Conservation (phyloP, 2,329 filamentous ascomycete genomes). For the Colletotrichum phormii region DNA sequence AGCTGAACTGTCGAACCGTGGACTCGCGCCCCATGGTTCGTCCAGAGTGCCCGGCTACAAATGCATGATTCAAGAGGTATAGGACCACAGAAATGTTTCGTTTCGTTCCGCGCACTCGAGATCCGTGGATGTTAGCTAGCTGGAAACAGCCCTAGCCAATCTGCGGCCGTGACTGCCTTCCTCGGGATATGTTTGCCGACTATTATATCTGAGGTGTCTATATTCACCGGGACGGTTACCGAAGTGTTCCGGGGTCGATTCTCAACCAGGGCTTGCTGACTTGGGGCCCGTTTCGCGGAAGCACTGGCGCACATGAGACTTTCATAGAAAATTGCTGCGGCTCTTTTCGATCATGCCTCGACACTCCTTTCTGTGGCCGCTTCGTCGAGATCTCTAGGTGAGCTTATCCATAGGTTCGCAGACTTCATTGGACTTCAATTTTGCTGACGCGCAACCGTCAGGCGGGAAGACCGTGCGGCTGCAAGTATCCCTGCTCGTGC, state of each 20-base stretch:
- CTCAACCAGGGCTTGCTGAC: background rate
- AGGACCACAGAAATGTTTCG: background rate
- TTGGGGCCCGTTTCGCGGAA: background rate
- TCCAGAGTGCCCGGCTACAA: background rate
- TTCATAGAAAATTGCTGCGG: background rate
- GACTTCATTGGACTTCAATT: background rate
- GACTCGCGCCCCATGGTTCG: background rate
- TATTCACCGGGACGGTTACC: background rate
- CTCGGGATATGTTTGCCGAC: background rate
- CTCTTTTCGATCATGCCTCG: background rate
- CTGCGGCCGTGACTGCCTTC: background rate
- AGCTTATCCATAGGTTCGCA: no score
- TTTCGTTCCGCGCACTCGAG: background rate
- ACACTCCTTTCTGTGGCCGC: background rate
- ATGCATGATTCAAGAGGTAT: background rate
- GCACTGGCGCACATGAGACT: background rate
- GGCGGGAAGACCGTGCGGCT: slow-evolving; percentile 10
- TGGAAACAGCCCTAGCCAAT: background rate
- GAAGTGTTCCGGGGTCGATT: background rate
- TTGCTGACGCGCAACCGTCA: slow-evolving; percentile 12
- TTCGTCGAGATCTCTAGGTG: background rate
- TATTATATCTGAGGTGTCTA: background rate
- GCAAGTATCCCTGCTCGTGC: slow-evolving; percentile 8
- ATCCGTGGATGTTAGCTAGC: background rate
- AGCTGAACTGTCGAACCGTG: background rate